These are phyloP conservation scores for Phyllachora maydis DNA, from an alignment of 2,329 filamentous ascomycete genomes.

Conservation along the genomic window DNA sequence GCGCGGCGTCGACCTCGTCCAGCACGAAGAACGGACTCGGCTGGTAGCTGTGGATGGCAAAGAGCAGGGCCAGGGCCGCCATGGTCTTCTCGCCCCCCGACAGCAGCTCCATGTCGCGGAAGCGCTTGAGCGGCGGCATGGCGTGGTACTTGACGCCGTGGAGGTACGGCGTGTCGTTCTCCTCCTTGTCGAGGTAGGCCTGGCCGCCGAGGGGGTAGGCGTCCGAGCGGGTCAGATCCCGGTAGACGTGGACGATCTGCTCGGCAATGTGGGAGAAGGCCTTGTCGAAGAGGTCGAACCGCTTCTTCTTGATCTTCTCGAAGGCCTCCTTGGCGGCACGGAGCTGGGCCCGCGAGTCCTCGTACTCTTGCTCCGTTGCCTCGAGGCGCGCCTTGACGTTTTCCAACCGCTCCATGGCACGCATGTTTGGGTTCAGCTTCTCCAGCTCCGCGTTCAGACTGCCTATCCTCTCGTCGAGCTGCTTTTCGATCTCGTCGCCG, in stretches of 20 bases:
- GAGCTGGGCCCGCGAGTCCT: conserved; percentile 57
- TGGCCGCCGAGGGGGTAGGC: conserved; percentile 87
- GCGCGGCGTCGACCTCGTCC: conserved; percentile 90
- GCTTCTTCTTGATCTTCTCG: conserved; percentile 58
- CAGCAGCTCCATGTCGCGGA: conserved; percentile 96
- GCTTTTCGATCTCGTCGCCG: conserved; percentile 51
- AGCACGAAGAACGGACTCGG: conserved; percentile 94
- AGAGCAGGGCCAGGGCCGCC: conserved; percentile 86
- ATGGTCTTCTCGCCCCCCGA: conserved; percentile 98
- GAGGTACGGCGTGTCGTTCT: conserved; percentile 90
- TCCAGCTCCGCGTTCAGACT: conserved; percentile 62
- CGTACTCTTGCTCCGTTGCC: conserved; percentile 74
- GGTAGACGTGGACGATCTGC: conserved; percentile 85
- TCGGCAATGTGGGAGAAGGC: conserved; percentile 90
- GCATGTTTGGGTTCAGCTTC: conserved; percentile 92
- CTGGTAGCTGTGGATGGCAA: conserved; percentile 92
- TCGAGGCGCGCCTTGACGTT: conserved; percentile 67
- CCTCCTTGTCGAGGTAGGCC: conserved; percentile 74
- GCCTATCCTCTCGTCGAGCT: conserved; percentile 58
- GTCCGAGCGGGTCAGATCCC: conserved; percentile 75
- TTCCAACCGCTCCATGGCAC: conserved; percentile 78
- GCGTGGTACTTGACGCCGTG: conserved; percentile 96
- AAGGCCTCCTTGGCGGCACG: conserved; percentile 33
- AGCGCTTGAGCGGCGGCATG: conserved; percentile 95
- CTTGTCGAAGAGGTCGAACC: conserved; percentile 83